These are phyloP conservation scores for Candida yuanshanica DNA, from an alignment of 805 yeast species.

Conservation along the genomic window DNA sequence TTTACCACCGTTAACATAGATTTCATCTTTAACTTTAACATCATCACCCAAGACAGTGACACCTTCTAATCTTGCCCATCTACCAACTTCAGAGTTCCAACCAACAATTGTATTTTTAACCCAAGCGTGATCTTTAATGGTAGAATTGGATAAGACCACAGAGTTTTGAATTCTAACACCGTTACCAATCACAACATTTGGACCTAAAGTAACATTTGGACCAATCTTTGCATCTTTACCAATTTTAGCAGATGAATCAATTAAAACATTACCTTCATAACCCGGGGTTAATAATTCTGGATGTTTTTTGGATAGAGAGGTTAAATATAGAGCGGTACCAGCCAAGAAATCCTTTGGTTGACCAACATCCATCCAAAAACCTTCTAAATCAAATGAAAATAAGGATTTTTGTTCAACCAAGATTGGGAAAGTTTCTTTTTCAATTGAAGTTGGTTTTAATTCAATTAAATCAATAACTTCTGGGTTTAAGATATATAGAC, in stretches of 20 bases:
- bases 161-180: constrained; percentile 98
- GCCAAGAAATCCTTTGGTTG: constrained; percentile 99
- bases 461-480: constrained; percentile 94
- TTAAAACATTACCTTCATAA: constrained; percentile 80
- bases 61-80: constrained; percentile 99
- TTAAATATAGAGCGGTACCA: constrained; percentile 89
- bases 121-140: constrained; percentile 95
- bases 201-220: constrained; percentile 97
- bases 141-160: constrained; percentile 85
- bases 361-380: constrained; percentile 99
- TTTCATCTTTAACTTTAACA: constrained; percentile 96
- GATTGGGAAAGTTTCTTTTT: constrained; percentile 98
- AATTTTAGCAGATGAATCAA: constrained; percentile 93
- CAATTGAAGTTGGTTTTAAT: constrained; percentile 97
- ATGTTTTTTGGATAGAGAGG: constrained; percentile 75
- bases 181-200: constrained; percentile 91
- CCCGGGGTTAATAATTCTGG: constrained; percentile 65
- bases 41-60: constrained; percentile 98
- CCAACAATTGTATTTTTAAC: constrained; percentile 97
- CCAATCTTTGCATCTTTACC: constrained; percentile 93
- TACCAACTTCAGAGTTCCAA: constrained; percentile 97
- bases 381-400: constrained; percentile 96
- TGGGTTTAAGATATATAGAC: constrained; percentile 97
- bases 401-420: constrained; percentile 84
- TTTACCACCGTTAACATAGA: constrained; percentile 98